These are phyloP conservation scores for Xylariaceae sp. DNA, from an alignment of 2,329 filamentous ascomycete genomes.

Conservation along the genomic window DNA sequence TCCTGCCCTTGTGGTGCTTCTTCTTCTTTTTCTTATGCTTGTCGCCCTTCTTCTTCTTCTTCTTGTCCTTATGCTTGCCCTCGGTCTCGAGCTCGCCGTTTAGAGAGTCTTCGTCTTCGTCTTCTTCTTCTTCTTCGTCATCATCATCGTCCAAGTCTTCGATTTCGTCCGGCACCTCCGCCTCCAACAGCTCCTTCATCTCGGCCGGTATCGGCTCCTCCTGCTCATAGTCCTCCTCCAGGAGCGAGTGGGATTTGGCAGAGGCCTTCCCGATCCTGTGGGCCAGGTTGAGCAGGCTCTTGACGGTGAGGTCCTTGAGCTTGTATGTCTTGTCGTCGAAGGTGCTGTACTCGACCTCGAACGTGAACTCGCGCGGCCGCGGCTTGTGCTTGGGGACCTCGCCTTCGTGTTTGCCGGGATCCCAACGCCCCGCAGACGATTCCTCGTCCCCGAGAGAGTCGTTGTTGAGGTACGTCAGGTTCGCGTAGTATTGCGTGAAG, in stretches of 20 bases:
- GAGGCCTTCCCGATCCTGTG: slow-evolving; percentile 60
- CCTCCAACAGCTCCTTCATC: background rate
- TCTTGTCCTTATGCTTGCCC: slow-evolving; percentile 40
- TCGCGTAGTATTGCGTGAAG: slow-evolving; percentile 89
- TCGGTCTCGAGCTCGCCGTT: slow-evolving; percentile 12
- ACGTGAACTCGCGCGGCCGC: slow-evolving; percentile 59
- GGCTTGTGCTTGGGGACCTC: slow-evolving; percentile 50
- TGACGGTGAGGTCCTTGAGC: slow-evolving; percentile 75
- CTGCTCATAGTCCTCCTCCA: slow-evolving; percentile 4
- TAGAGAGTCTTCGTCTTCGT: slow-evolving; percentile 17
- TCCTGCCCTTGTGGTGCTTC: slow-evolving; percentile 52
- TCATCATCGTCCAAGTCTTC: slow-evolving; percentile 15
- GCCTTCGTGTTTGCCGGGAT: slow-evolving; percentile 54
- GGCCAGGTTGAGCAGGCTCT: slow-evolving; percentile 72
- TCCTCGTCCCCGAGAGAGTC: slow-evolving; percentile 31
- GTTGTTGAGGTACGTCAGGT: slow-evolving; percentile 85
- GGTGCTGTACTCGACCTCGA: slow-evolving; percentile 81
- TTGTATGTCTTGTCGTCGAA: slow-evolving; percentile 67
- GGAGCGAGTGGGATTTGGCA: slow-evolving; percentile 10
- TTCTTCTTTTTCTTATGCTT: slow-evolving; percentile 48
- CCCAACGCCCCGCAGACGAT: slow-evolving; percentile 43
- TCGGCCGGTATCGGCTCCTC: slow-evolving; percentile 10
- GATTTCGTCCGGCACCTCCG: slow-evolving; percentile 8
- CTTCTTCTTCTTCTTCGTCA: slow-evolving; percentile 20
- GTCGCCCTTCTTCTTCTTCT: slow-evolving; percentile 48